Evolutionary conservation across 1,139 yeast genomes (phyloP).

Genomic region (Hemisphaericaspora xylanilytica): DNA sequence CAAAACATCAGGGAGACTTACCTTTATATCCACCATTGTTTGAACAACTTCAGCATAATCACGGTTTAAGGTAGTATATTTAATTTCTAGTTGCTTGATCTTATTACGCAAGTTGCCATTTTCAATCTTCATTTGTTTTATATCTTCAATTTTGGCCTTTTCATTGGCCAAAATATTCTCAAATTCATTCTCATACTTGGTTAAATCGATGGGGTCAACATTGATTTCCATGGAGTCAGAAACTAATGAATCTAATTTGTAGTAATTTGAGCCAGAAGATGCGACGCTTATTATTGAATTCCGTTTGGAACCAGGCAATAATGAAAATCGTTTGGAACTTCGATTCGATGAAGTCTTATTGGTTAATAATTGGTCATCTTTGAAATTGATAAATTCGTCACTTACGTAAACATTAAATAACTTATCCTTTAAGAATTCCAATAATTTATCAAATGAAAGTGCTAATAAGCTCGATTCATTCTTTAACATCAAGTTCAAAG

Average conservation of each 20-base stretch:
- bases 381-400: conserved; percentile 28
- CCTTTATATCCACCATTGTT: conserved; percentile 40
- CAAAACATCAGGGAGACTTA: conserved; percentile 53
- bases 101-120: conserved; percentile 75
- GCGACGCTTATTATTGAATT: neutral
- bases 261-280: conserved; percentile 25
- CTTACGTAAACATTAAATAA: conserved; percentile 69
- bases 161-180: conserved; percentile 70
- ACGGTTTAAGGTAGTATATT: conserved; percentile 65
- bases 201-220: conserved; percentile 67
- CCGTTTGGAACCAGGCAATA: conserved; percentile 7
- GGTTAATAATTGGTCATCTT: conserved; percentile 12
- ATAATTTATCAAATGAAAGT: conserved; percentile 69
- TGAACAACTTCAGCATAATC: conserved; percentile 63
- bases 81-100: conserved; percentile 70
- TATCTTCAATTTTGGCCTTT: conserved; percentile 64
- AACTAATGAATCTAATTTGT: conserved; percentile 73
- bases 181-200: conserved; percentile 71
- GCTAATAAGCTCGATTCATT: conserved; percentile 59
- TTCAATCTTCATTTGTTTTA: conserved; percentile 58
- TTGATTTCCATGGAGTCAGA: conserved; percentile 71
- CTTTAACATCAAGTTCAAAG: conserved; percentile 69
- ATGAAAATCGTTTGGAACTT: conserved; percentile 18
- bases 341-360: conserved; percentile 13
- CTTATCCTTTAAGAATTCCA: conserved; percentile 74